A percentile compares a stretch with the other conserved stretches of the same genome.
Evolutionary conservation across 2,329 filamentous ascomycete species (phyloP).

Genomic region (Fulvia fulva): DNA sequence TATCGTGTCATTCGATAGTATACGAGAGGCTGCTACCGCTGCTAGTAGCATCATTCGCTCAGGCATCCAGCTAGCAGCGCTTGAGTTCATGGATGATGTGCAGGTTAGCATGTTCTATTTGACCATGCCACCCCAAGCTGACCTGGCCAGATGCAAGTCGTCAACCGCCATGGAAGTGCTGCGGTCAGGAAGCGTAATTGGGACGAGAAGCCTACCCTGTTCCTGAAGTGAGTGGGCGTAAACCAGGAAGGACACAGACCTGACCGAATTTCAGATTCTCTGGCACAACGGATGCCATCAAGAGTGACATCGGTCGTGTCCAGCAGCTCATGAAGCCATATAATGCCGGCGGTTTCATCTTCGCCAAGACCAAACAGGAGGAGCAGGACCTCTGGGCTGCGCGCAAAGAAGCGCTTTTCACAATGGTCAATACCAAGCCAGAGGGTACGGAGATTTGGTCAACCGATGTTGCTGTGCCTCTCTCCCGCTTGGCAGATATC

Average conservation of each 20-base stretch:
- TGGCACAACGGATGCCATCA: conserved; percentile 70
- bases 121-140: neutral
- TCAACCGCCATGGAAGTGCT: conserved; percentile 58
- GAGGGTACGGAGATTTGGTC: conserved; percentile 58
- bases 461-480: conserved; percentile 58
- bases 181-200: conserved; percentile 67
- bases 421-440: conserved; percentile 54
- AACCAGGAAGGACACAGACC: neutral
- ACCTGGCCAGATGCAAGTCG: conserved; percentile 60
- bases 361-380: conserved; percentile 20
- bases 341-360: conserved; percentile 16
- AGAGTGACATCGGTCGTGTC: conserved; percentile 70
- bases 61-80: conserved; percentile 68
- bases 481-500: conserved; percentile 59
- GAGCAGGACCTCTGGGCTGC: conserved; percentile 52
- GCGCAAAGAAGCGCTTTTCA: conserved; percentile 58
- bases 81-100: conserved; percentile 86
- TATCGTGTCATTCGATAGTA: conserved; percentile 73
- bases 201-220: conserved; percentile 72
- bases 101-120: conserved; percentile 43
- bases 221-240: conserved; percentile 50
- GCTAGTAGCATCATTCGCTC: conserved; percentile 72
- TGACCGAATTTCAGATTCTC: conserved; percentile 60
- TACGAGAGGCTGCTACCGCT: conserved; percentile 70
- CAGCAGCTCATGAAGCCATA: conserved; percentile 58